phyloP scores from a whole-genome alignment of 2,329 filamentous ascomycete species.

The Magnaporthiopsis rhizophila region DNA sequence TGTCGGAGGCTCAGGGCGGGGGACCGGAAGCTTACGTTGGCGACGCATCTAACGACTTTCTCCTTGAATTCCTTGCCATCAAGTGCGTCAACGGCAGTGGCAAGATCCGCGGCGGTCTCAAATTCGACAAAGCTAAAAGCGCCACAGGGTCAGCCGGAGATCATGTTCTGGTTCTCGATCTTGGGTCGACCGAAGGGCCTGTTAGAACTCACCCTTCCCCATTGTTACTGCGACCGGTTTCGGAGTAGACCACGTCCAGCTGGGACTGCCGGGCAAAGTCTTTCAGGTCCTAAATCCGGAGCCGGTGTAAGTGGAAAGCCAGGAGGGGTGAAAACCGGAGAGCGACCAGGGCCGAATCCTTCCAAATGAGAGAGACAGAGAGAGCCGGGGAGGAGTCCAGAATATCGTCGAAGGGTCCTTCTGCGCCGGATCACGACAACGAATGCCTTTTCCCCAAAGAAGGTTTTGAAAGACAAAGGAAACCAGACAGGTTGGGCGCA shows the following conservation, averaged over 20 bases:
- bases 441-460: neutral
- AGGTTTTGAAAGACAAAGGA: neutral
- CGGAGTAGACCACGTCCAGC: conserved; percentile 95
- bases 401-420: conserved; percentile 7
- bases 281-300: conserved; percentile 93
- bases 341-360: conserved; percentile 13
- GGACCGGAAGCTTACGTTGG: conserved; percentile 59
- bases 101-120: conserved; percentile 83
- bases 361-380: conserved; percentile 21
- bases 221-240: conserved; percentile 86
- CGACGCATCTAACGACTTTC: conserved; percentile 72
- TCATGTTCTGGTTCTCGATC: neutral
- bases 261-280: conserved; percentile 97
- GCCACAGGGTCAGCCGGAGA: conserved; percentile 10
- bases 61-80: conserved; percentile 92
- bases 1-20: neutral
- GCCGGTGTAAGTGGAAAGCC: conserved; percentile 72
- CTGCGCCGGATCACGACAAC: conserved; percentile 4
- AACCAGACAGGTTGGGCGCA: neutral
- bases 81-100: conserved; percentile 88
- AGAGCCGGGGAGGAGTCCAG: conserved; percentile 15
- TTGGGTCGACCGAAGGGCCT: neutral
- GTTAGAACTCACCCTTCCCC: conserved; percentile 71
- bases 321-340: conserved; percentile 28
- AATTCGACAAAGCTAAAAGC: conserved; percentile 87